Evolutionary conservation across 345 rosid species (phyloP).

Genomic region (Mangifera indica): DNA sequence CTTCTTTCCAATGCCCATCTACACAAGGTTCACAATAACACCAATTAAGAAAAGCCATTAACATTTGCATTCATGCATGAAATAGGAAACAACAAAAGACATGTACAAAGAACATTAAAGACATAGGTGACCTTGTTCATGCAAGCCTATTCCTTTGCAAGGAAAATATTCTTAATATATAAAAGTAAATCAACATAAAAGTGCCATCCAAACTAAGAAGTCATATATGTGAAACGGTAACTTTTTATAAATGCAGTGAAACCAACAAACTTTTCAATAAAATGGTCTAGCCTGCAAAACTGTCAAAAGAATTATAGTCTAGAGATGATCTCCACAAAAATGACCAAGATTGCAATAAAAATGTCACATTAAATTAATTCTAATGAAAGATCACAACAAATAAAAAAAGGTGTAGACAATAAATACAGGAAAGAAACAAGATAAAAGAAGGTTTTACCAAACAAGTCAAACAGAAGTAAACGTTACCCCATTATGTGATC

Average conservation of each 20-base stretch:
- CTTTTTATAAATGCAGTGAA: neutral
- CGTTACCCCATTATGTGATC: neutral
- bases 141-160: too few species aligned
- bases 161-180: neutral
- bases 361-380: neutral
- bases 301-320: neutral
- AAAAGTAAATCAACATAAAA: neutral
- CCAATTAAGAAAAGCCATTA: neutral
- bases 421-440: too few species aligned
- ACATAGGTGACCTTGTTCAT: neutral
- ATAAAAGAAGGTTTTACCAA: too few species aligned
- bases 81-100: neutral
- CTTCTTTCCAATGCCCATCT: slow-evolving; percentile 92
- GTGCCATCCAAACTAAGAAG: neutral
- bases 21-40: slow-evolving; percentile 13
- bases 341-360: neutral
- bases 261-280: neutral
- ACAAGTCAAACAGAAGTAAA: too few species aligned
- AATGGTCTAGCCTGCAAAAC: neutral
- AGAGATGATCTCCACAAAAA: neutral
- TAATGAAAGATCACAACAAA: neutral
- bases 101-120: neutral
- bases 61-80: neutral
- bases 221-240: neutral
- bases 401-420: neutral